Conservation (phyloP, 441 rosid genomes). For the Bruguiera hainesii region DNA sequence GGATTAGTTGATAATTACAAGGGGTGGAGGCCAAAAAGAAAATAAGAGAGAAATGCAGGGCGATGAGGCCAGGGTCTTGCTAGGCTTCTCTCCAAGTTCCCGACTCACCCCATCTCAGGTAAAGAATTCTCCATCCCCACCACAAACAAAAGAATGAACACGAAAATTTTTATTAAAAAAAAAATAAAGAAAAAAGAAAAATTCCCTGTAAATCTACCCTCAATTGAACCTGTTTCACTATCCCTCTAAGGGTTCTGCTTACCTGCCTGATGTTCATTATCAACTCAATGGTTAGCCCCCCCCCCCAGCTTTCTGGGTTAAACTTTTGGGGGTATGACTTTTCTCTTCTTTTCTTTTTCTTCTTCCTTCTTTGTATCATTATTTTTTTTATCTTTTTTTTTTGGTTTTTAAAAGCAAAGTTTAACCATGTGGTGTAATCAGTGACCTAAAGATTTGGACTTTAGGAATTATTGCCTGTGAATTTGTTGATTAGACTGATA, state of each 20-base stretch:
- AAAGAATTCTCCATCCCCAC: neutral
- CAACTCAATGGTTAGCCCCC: neutral
- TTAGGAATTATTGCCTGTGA: neutral
- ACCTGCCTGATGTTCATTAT: slow-evolving; percentile 1
- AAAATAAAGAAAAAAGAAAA: too few relatives aligned
- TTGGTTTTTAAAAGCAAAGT: too few relatives aligned
- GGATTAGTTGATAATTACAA: too few relatives aligned
- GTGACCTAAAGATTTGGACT: neutral
- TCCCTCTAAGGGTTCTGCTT: neutral
- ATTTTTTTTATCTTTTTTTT: too few relatives aligned
- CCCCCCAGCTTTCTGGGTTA: neutral
- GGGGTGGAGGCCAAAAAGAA: neutral
- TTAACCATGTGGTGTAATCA: neutral
- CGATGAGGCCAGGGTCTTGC: slow-evolving; percentile 64
- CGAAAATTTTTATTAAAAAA: too few relatives aligned
- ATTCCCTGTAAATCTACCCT: neutral
- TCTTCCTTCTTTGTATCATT: too few relatives aligned
- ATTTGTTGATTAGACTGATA: neutral
- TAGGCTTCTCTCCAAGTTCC: slow-evolving; percentile 69
- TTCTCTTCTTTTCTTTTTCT: too few relatives aligned
- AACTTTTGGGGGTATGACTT: neutral
- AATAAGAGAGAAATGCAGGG: slow-evolving; percentile 46
- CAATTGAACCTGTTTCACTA: neutral
- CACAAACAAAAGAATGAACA: too few relatives aligned
- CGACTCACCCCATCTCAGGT: slow-evolving; percentile 63